A percentile compares a stretch with the other conserved stretches of the same genome.
Evolutionary conservation across 1,139 yeast genomes (phyloP).

Genomic region (Magnusiomyces paraingens): DNA sequence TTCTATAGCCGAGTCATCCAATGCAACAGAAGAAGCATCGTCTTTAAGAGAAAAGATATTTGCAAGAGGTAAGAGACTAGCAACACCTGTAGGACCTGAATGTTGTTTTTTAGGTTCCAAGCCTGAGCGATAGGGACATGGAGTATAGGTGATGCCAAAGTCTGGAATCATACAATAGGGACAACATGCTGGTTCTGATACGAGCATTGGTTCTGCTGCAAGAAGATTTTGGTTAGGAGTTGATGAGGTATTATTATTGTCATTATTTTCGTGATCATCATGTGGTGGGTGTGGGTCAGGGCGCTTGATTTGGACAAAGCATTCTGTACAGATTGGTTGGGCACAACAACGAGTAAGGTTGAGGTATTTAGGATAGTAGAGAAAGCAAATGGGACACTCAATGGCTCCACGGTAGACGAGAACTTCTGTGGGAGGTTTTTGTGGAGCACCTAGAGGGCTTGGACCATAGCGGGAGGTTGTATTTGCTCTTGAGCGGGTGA

Average conservation of each 20-base stretch:
- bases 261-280: conserved; percentile 36
- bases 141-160: conserved; percentile 75
- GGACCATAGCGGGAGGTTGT: conserved; percentile 15
- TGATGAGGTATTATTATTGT: conserved; percentile 19
- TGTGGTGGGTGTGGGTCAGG: conserved; percentile 95
- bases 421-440: conserved; percentile 30
- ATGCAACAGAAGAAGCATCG: too few species aligned
- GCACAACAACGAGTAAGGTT: conserved; percentile 86
- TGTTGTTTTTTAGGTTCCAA: conserved; percentile 15
- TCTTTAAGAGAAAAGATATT: too few species aligned
- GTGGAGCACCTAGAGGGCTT: conserved; percentile 12
- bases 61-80: too few species aligned
- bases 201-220: conserved; percentile 37
- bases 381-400: conserved; percentile 94
- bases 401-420: conserved; percentile 55
- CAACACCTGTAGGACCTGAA: too few species aligned
- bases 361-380: conserved; percentile 71
- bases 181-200: conserved; percentile 84
- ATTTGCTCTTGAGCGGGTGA: conserved; percentile 13
- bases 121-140: conserved; percentile 43
- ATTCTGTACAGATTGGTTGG: conserved; percentile 92
- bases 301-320: conserved; percentile 92
- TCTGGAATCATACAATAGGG: conserved; percentile 89
- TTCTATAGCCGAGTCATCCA: not conserved
- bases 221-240: conserved; percentile 16